These are phyloP conservation scores for Biscutella laevigata DNA, from an alignment of 441 rosid genomes.

Conservation along the genomic window DNA sequence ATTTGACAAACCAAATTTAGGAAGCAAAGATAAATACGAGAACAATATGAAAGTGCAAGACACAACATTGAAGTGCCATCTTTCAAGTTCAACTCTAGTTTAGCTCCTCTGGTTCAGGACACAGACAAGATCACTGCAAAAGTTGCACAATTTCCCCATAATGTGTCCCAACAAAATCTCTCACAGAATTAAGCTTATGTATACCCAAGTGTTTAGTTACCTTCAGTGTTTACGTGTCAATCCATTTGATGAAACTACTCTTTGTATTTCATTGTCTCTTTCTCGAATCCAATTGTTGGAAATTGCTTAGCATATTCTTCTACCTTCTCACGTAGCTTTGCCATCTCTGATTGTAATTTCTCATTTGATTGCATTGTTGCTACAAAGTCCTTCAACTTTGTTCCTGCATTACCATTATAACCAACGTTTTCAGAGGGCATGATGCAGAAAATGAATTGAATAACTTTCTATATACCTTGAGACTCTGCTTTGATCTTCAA, in stretches of 20 bases:
- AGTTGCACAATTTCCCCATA: background rate
- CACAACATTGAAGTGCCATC: background rate
- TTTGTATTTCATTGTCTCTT: conserved; percentile 80
- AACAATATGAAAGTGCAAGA: background rate
- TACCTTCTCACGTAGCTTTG: conserved; percentile 55
- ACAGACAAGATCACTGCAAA: conserved; percentile 4
- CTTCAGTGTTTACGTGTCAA: conserved; percentile 2
- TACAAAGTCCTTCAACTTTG: conserved; percentile 81
- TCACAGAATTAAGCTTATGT: background rate
- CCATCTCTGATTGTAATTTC: conserved; percentile 48
- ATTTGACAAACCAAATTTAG: background rate
- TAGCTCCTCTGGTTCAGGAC: background rate
- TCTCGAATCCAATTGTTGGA: conserved; percentile 85
- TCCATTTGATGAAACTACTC: conserved; percentile 26
- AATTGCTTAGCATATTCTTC: conserved; percentile 77
- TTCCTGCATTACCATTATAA: conserved; percentile 38
- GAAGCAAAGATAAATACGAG: background rate
- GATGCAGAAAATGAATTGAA: background rate
- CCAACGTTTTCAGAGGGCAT: background rate
- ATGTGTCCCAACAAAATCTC: background rate
- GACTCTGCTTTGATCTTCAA: conserved; percentile 67
- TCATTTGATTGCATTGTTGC: conserved; percentile 54
- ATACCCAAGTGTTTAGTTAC: background rate
- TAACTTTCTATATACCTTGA: conserved; percentile 36
- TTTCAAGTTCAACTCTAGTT: background rate